Conservation (phyloP, 1,284 basidiomycete genomes). For the Polyporus tsugae region DNA sequence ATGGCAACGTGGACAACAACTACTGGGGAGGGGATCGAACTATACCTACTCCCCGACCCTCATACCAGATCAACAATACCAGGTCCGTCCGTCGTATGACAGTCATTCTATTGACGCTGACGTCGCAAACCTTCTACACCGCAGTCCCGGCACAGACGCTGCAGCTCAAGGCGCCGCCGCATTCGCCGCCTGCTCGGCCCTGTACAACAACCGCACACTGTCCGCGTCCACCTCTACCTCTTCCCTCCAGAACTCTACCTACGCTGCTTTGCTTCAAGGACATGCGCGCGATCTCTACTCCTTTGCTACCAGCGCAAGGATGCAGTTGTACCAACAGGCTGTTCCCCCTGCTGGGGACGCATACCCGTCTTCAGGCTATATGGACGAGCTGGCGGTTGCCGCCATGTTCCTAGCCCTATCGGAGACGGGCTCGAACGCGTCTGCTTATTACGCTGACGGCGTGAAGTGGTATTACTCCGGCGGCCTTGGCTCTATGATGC, state of each 20-base stretch:
- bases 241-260: constrained; percentile 77
- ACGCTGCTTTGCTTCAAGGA: constrained; percentile 70
- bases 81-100: constrained; percentile 40
- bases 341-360: constrained; percentile 70
- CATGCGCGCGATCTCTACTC: constrained; percentile 82
- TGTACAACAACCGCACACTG: constrained; percentile 66
- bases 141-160: constrained; percentile 86
- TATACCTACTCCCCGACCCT: constrained; percentile 79
- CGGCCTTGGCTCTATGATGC: constrained; percentile 50
- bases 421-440: constrained; percentile 35
- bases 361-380: constrained; percentile 79
- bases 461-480: constrained; percentile 68
- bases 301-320: constrained; percentile 72
- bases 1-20: constrained; percentile 69
- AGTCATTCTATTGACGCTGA: neutral
- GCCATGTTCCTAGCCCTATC: constrained; percentile 82
- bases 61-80: constrained; percentile 81
- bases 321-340: constrained; percentile 67
- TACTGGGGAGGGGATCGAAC: constrained; percentile 91
- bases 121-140: neutral
- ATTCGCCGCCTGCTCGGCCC: constrained; percentile 84
- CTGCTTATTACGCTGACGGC: constrained; percentile 63
- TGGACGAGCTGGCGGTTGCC: constrained; percentile 77
- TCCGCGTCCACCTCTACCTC: constrained; percentile 65
- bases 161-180: constrained; percentile 86